Conservation (phyloP, 148 eudicot genomes). For the Fagopyrum tataricum region DNA sequence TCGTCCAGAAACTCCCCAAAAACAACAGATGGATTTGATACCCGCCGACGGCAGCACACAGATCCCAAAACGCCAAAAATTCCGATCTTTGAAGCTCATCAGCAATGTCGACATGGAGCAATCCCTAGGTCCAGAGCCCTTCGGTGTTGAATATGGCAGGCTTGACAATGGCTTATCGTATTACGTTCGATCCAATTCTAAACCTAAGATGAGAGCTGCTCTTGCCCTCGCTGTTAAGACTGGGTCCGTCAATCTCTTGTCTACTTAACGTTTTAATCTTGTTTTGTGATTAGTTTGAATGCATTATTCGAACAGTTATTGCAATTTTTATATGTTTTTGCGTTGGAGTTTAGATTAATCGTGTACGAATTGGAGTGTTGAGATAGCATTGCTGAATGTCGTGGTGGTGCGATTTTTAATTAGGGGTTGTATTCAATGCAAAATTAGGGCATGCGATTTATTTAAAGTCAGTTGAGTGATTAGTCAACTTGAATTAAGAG, state of each 20-base stretch:
- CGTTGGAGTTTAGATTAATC: background rate
- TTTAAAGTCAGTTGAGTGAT: background rate
- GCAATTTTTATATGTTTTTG: background rate
- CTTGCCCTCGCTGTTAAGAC: conserved; percentile 80
- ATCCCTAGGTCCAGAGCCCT: conserved; percentile 38
- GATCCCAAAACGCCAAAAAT: conserved; percentile 46
- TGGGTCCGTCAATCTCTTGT: conserved; percentile 32
- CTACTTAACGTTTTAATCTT: background rate
- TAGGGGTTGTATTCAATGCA: too few relatives aligned
- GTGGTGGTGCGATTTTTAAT: too few relatives aligned
- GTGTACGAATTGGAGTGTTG: background rate
- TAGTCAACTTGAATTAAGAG: background rate
- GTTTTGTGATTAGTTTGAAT: background rate
- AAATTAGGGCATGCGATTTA: background rate
- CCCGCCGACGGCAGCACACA: conserved; percentile 44
- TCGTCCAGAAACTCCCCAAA: background rate
- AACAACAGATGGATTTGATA: conserved; percentile 51
- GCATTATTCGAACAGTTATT: background rate
- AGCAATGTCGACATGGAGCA: conserved; percentile 48
- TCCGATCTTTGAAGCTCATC: conserved; percentile 59
- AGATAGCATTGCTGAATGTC: background rate
- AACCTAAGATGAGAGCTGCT: conserved; percentile 90
- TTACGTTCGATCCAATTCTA: conserved; percentile 75
- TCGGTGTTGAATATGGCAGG: conserved; percentile 60
- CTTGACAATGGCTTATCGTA: conserved; percentile 69